Conservation (phyloP, 2,329 filamentous ascomycete genomes). For the Colletotrichum sansevieriae region DNA sequence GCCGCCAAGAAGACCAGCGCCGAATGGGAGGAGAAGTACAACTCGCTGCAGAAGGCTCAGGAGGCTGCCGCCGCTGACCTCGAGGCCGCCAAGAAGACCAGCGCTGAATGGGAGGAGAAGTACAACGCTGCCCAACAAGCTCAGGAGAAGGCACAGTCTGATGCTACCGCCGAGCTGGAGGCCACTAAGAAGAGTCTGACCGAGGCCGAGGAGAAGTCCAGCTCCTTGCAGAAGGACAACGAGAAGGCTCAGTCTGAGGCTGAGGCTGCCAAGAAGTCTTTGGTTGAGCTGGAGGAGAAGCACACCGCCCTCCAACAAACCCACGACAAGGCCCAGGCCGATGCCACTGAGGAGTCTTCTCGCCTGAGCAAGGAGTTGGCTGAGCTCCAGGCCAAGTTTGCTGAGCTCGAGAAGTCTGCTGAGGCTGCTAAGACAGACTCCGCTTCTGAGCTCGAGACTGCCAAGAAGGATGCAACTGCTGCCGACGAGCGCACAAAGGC, state of each 20-base stretch:
- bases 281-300: conserved; percentile 42
- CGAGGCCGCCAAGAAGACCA: conserved; percentile 44
- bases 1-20: conserved; percentile 47
- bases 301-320: conserved; percentile 30
- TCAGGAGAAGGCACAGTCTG: conserved; percentile 46
- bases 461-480: conserved; percentile 39
- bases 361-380: conserved; percentile 33
- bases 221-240: conserved; percentile 45
- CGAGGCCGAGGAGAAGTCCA: conserved; percentile 42
- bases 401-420: conserved; percentile 32
- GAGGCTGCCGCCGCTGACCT: no score
- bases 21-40: conserved; percentile 47
- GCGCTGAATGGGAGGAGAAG: conserved; percentile 51
- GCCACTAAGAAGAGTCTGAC: conserved; percentile 48
- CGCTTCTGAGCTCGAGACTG: conserved; percentile 31
- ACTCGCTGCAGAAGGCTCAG: conserved; percentile 43
- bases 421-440: conserved; percentile 22
- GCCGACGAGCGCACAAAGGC: conserved; percentile 42
- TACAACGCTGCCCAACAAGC: conserved; percentile 47
- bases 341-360: conserved; percentile 35
- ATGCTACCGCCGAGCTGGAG: conserved; percentile 49
- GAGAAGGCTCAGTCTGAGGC: conserved; percentile 42
- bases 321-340: conserved; percentile 43
- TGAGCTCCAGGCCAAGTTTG: conserved; percentile 27
- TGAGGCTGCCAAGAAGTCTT: conserved; percentile 35